Base-by-base conservation (phyloP, 345 rosid genomes). In the Durio zibethinus region DNA sequence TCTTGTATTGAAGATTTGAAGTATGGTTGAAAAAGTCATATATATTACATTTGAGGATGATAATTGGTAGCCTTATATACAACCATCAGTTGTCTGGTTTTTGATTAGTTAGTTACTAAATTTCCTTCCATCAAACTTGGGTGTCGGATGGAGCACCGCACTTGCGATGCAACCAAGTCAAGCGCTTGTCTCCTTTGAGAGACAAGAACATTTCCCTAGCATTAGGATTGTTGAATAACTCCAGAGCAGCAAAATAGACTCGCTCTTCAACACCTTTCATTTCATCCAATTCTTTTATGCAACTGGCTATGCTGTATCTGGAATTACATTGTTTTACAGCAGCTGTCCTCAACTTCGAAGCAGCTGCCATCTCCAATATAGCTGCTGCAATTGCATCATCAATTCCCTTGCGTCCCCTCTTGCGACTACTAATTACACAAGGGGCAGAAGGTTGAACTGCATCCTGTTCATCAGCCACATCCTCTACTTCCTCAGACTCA, bases 151-250 rank as follows among this genome's bases (percentile, higher is more conserved):
- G 50, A 65, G 77, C 70, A 57, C 27, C 29, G 71, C 89, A 87
- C 82, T 89, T 89, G 63, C 79, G 65, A 0, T 56, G 72, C 81
- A 89, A 83, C 93, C 90, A 91, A 80, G 84, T 56, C 72, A 76
- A 79, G 70, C 89, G 84, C 75, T 80, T 81, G 15, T 81, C 82
- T 1, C 73, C 47, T 77, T 85, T 87, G 42, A 87, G 87, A 29
- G 90, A 85, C 84, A 87, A 80, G 80, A 88, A 89, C 2, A 83
- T 82, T 80, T 91, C 91, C 68, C 93, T 88, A 21, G 89, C 88
- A 71, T 16, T 82, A 10, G 83, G 79, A 42, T 76, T 80, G 74
- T 85, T 79, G 77, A 89, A 89, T 43, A 88, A 71, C 65, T 87
- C 87, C 18, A 91, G 80, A 29, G 95, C 88, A 14, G 85, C 86